Base-by-base conservation (phyloP, 129 eudicot genomes). In the Artemisia argyi region DNA sequence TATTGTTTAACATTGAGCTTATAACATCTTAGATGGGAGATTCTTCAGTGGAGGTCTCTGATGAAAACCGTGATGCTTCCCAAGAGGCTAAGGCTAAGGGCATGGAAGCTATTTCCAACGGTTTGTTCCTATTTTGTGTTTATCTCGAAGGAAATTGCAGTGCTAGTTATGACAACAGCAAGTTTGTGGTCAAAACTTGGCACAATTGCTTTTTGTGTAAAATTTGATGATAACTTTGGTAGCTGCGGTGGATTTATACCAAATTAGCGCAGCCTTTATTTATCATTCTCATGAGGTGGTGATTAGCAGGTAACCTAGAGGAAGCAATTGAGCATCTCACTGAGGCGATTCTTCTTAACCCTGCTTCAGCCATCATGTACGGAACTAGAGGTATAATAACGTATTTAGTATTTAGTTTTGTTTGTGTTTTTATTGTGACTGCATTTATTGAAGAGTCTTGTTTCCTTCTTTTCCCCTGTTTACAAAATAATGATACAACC, bases 291-390 rank as follows among this genome's bases (percentile, higher is more conserved):
- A 39, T 54, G 11, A 13, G 24, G 19, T 73, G 14, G 17, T 28
- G 16, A 35, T 59, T 22, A 3, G 35, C 69, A 90, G 96, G 91
- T 28, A 87, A 83, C 61, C 57, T 80, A 66, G 93, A 90, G 42
- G 96, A 90, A 76, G 96, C 96, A 46, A 78, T 90, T 48, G 88
- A 90, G 76, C 83, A 80, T 55, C 81, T 90, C 8, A 86, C 90
- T 0, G 73, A 82, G 59, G 93, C 96, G 5, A 85, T 87, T 39
- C 49, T 65, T 66, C 90, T 87, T 42, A 87, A 90, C 66, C 90
- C 93, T 52, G 73, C 83, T 1, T 86, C 96, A 12, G 92, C 96
- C 13, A 89, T 90, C 42, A 85, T 87, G 91, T 90, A 90, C 52
- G 91, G 85, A 17, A 81, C 89, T 26, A 82, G 91, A 90, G 91